Conservation (phyloP, 1,284 basidiomycete genomes). For the Thecaphora thlaspeos region DNA sequence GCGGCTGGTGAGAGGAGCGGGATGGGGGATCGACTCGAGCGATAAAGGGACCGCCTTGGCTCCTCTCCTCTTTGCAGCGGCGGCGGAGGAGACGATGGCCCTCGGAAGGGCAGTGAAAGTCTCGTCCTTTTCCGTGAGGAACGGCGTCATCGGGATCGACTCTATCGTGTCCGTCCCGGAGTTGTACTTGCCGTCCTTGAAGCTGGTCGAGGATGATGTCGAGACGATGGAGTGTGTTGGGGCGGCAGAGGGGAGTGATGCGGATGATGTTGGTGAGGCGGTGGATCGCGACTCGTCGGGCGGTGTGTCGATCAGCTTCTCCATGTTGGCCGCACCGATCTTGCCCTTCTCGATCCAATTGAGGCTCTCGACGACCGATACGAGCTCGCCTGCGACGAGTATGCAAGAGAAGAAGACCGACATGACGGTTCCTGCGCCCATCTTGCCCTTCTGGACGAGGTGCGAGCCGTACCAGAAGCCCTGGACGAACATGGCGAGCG, state of each 20-base stretch:
- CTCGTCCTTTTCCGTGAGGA: constrained; percentile 5
- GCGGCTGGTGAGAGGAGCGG: constrained; percentile 6
- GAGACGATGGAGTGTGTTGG: no score
- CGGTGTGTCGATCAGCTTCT: constrained; percentile 64
- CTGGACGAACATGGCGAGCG: constrained; percentile 90
- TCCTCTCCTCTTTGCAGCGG: background rate
- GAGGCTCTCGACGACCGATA: constrained; percentile 78
- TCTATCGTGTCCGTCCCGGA: background rate
- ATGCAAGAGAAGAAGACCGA: constrained; percentile 95
- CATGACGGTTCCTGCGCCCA: constrained; percentile 77
- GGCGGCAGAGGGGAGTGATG: no score
- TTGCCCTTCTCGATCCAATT: constrained; percentile 81
- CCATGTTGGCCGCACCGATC: constrained; percentile 72
- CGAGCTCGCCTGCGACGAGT: constrained; percentile 80
- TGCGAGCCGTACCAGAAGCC: constrained; percentile 94
- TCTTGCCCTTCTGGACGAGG: constrained; percentile 73
- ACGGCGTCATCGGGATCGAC: constrained; percentile 9
- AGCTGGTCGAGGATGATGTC: no score
- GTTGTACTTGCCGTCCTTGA: background rate
- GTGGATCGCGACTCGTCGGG: no score
- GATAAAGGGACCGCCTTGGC: constrained; percentile 30
- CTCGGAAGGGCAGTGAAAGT: background rate
- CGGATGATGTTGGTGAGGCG: no score
- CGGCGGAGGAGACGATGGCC: background rate
- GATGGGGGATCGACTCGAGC: constrained; percentile 25